These are phyloP conservation scores for Botryosphaeria dothidea DNA, from an alignment of 2,329 filamentous ascomycete species.

Conservation along the genomic window DNA sequence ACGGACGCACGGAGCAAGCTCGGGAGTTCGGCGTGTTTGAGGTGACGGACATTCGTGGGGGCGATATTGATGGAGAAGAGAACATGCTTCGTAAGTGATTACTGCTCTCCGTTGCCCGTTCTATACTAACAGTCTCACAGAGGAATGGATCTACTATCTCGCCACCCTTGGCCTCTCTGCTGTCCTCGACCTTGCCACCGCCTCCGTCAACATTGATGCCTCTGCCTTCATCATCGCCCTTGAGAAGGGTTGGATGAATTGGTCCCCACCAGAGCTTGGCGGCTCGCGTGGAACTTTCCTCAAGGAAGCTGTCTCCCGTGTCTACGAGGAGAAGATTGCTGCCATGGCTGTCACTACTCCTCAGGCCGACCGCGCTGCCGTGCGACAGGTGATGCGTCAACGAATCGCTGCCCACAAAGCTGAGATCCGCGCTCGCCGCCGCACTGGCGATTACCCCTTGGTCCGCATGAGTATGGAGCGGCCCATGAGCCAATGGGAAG, in stretches of 20 bases:
- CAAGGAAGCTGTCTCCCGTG: conserved; percentile 60
- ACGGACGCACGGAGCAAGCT: conserved; percentile 56
- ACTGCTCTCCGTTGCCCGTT: neutral
- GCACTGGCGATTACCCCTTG: conserved; percentile 36
- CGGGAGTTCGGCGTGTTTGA: conserved; percentile 59
- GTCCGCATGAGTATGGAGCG: conserved; percentile 44
- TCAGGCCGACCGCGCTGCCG: conserved; percentile 35
- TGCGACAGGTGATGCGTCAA: conserved; percentile 41
- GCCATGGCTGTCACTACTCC: conserved; percentile 32
- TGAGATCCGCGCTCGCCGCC: conserved; percentile 42
- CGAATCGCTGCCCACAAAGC: conserved; percentile 45
- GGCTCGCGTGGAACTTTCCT: conserved; percentile 58
- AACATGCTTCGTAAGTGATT: conserved; percentile 51
- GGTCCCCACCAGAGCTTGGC: conserved; percentile 50
- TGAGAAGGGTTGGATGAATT: conserved; percentile 57
- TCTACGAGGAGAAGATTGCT: conserved; percentile 57
- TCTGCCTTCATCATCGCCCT: conserved; percentile 56
- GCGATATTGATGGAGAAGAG: conserved; percentile 55
- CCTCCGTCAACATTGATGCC: conserved; percentile 35
- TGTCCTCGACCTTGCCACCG: conserved; percentile 53
- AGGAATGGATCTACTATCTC: conserved; percentile 63
- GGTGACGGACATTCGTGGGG: conserved; percentile 44
- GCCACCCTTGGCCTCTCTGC: conserved; percentile 60
- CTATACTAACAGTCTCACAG: conserved; percentile 34
- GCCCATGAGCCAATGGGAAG: conserved; percentile 41